phyloP scores from a whole-genome alignment of 2,329 filamentous ascomycete genomes.

The Penicillium griseofulvum region DNA sequence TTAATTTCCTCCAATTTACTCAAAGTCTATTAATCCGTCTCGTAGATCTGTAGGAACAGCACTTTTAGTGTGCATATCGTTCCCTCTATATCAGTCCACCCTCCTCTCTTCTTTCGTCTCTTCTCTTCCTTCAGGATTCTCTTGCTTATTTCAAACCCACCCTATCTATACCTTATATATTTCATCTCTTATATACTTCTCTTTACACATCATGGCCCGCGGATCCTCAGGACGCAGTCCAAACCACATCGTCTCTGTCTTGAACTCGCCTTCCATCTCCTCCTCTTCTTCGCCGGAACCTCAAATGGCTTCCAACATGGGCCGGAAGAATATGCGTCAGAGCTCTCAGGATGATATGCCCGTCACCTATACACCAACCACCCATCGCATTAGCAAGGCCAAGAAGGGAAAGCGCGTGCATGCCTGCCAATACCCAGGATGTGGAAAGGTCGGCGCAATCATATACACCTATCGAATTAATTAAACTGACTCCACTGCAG shows the following conservation, averaged over 20 bases:
- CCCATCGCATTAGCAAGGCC: constrained; percentile 51
- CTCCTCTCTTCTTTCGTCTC: constrained; percentile 20
- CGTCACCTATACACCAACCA: constrained; percentile 50
- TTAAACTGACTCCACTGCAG: constrained; percentile 26
- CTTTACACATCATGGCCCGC: constrained; percentile 22
- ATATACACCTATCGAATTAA: constrained; percentile 5
- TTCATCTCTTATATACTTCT: neutral
- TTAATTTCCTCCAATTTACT: constrained; percentile 16
- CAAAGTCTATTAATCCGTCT: constrained; percentile 21
- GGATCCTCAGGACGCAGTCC: constrained; percentile 22
- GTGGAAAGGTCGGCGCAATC: constrained; percentile 43
- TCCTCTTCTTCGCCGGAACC: constrained; percentile 20
- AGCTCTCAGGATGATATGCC: constrained; percentile 33
- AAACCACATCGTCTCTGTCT: constrained; percentile 21
- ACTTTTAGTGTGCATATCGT: constrained; percentile 10
- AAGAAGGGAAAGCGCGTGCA: constrained; percentile 54
- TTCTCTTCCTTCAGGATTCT: constrained; percentile 16
- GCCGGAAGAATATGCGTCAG: constrained; percentile 31
- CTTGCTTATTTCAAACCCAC: constrained; percentile 9
- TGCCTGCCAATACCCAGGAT: constrained; percentile 48
- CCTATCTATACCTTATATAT: neutral
- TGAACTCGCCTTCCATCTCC: constrained; percentile 20
- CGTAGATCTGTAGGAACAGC: constrained; percentile 24
- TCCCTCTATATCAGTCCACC: constrained; percentile 27
- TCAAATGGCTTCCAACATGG: constrained; percentile 11